Evolutionary conservation across 768 basidiomycete genomes (phyloP).

Genomic region (Russula compacta): DNA sequence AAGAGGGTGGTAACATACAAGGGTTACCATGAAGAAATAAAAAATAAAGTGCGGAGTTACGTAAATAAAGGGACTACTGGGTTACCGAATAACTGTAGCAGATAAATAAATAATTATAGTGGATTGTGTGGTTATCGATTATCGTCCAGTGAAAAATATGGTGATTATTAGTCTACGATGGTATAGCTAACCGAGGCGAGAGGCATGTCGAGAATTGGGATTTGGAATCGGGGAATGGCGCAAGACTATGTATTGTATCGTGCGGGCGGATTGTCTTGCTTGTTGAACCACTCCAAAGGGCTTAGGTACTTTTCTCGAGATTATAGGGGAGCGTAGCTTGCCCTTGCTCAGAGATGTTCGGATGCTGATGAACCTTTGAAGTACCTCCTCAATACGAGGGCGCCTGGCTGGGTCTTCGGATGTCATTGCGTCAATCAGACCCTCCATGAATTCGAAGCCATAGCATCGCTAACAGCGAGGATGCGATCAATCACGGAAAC

Average conservation of each 20-base stretch:
- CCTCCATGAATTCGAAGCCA: constrained; percentile 23
- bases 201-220: background rate
- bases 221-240: background rate
- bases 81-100: too few species aligned
- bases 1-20: too few species aligned
- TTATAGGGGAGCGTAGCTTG: constrained; percentile 7
- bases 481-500: background rate
- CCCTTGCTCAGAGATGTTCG: background rate
- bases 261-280: background rate
- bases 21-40: too few species aligned
- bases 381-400: constrained; percentile 21
- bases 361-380: background rate
- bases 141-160: too few species aligned
- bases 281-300: background rate
- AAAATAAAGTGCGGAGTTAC: too few species aligned
- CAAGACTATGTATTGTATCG: background rate
- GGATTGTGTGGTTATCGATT: too few species aligned
- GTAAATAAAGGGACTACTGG: too few species aligned
- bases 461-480: constrained; percentile 16
- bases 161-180: background rate
- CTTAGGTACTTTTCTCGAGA: background rate
- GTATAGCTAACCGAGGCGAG: background rate
- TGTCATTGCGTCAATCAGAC: constrained; percentile 24
- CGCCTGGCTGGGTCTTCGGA: constrained; percentile 22
- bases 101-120: background rate